Base-by-base conservation (phyloP, 2,329 filamentous ascomycete genomes). In the Aspergillus ustus region DNA sequence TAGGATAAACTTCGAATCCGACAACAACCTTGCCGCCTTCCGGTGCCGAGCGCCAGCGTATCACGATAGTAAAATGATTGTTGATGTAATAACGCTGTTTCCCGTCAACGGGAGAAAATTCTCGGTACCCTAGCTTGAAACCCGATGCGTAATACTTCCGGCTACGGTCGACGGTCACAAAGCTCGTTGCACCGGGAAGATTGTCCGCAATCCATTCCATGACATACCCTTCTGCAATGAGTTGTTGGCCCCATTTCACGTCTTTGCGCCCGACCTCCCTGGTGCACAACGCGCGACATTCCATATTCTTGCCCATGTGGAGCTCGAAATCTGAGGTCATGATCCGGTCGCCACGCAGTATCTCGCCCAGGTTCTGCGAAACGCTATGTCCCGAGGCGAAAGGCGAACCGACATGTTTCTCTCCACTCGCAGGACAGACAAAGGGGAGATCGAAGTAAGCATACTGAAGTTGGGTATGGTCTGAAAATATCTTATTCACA, bases 121-220 rank as follows among this genome's bases (percentile, higher is more conserved):
- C 91, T 67, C 87, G 87, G 69, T 91, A 92, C 7, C 92, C 93
- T 60, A 96, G 83, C 78, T 95, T 96, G 83, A 96, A 96, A 2
- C 93, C 93, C 2, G 92, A 88, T 13, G 92, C 91, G 74, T 96
- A 96, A 81, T 96, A 96, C 76, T 93, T 96, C 70, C 87, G 85
- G 51, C 85, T 88, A 79, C 92, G 92, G 76, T 96, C 92, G 40
- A 91, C 89, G 0, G 91, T 94, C 29, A 95, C 90, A 72, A 96
- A 96, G 75, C 89, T 93, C 8, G 92, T 96, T 40, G 92, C 92
- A 7, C 92, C 92, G 1, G 93, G 92, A 9, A 97, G 83, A 70
- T 96, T 96, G 76, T 97, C 92, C 66, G 95, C 90, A 67, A 96
- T 96, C 93, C 92, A 96, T 77, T 96, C 92, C 2, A 89, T 89